Conservation (phyloP, 495 filamentous ascomycete species). For the Podospora bellae-mahoneyi region DNA sequence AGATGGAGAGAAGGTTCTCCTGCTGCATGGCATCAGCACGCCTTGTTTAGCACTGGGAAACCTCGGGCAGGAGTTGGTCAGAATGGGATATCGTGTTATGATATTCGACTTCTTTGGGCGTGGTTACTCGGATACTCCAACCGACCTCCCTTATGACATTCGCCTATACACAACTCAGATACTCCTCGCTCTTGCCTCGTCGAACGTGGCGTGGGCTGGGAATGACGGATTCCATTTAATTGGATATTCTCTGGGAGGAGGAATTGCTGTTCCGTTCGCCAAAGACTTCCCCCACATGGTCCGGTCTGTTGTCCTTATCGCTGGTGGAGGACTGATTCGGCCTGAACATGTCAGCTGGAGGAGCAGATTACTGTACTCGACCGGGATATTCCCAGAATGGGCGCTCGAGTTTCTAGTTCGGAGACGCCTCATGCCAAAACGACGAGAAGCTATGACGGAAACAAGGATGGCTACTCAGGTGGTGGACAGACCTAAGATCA, state of each 20-base stretch:
- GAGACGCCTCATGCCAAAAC: slow-evolving; percentile 46
- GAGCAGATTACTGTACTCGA: slow-evolving; percentile 44
- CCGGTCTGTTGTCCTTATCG: slow-evolving; percentile 68
- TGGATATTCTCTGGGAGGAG: slow-evolving; percentile 83
- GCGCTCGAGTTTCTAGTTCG: slow-evolving; percentile 53
- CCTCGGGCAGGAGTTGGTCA: slow-evolving; percentile 62
- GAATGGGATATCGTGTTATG: slow-evolving; percentile 70
- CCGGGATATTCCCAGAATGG: slow-evolving; percentile 49
- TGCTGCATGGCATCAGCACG: slow-evolving; percentile 78
- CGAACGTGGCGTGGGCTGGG: slow-evolving; percentile 50
- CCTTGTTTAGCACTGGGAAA: slow-evolving; percentile 65
- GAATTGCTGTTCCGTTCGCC: slow-evolving; percentile 68
- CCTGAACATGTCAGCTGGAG: slow-evolving; percentile 38
- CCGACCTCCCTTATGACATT: slow-evolving; percentile 61
- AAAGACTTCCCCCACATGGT: slow-evolving; percentile 65
- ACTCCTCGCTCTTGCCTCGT: slow-evolving; percentile 65
- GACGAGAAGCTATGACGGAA: slow-evolving; percentile 22
- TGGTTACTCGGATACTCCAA: slow-evolving; percentile 71
- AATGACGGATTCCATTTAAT: slow-evolving; percentile 60
- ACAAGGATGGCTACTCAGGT: slow-evolving; percentile 30
- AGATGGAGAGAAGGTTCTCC: slow-evolving; percentile 65
- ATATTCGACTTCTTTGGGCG: slow-evolving; percentile 78
- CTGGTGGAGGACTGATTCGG: slow-evolving; percentile 60
- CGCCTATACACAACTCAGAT: slow-evolving; percentile 73
- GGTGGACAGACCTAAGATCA: slow-evolving; percentile 19